Conservation (phyloP, 2,329 filamentous ascomycete genomes). For the Colletotrichum sp. region DNA sequence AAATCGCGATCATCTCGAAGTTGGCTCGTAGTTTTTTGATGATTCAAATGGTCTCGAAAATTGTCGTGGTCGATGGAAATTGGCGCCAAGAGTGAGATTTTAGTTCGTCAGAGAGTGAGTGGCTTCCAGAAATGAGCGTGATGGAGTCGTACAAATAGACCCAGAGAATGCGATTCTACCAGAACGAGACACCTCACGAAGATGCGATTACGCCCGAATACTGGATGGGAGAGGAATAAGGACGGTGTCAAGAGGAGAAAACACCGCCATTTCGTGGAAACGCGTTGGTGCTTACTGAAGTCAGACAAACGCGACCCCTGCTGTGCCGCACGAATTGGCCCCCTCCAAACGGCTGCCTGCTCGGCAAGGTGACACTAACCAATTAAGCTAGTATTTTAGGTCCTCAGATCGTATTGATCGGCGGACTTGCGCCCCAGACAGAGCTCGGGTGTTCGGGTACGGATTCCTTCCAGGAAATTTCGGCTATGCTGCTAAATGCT, state of each 20-base stretch:
- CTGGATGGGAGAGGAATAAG: not conserved
- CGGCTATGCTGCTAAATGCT: not conserved
- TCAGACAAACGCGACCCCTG: not conserved
- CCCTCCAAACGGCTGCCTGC: not conserved
- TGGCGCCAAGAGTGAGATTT: not conserved
- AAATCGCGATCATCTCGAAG: not conserved
- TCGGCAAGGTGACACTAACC: not conserved
- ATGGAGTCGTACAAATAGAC: not conserved
- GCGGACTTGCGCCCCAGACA: not conserved
- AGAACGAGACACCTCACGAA: not conserved
- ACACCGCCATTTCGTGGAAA: not conserved
- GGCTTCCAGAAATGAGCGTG: not conserved
- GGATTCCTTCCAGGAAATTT: not conserved
- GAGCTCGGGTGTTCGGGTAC: not conserved
- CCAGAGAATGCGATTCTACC: not conserved
- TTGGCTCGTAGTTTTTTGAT: too few species aligned
- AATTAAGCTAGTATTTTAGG: not conserved
- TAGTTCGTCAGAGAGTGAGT: not conserved
- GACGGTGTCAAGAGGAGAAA: not conserved
- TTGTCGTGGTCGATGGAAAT: not conserved
- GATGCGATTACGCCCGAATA: not conserved
- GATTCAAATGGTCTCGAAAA: rapidly evolving
- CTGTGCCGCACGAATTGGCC: not conserved
- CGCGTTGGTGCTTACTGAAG: not conserved
- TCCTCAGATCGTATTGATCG: not conserved